Evolutionary conservation across 2,329 filamentous ascomycete species (phyloP).

Genomic region (Sphaerulina musiva): DNA sequence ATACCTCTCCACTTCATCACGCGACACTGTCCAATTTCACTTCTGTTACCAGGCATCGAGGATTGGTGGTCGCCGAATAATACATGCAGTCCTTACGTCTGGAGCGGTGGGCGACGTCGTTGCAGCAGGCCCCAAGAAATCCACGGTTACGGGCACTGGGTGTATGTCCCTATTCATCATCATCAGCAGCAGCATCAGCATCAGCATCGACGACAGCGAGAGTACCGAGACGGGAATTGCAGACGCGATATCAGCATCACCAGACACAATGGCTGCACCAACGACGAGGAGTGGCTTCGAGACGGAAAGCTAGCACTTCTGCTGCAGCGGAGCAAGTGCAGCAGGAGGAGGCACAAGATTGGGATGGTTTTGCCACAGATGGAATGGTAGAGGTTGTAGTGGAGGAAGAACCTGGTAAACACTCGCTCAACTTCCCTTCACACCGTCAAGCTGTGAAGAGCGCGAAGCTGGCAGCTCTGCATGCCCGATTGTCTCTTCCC

Average conservation of each 20-base stretch:
- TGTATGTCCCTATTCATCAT: constrained; percentile 22
- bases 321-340: constrained; percentile 22
- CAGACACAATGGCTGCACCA: constrained; percentile 19
- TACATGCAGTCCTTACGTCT: constrained; percentile 47
- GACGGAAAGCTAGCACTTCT: constrained; percentile 22
- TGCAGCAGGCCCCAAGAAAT: constrained; percentile 46
- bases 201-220: constrained; percentile 8
- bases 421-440: constrained; percentile 28
- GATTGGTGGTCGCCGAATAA: background rate
- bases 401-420: constrained; percentile 11
- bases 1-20: background rate
- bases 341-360: constrained; percentile 16
- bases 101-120: constrained; percentile 55
- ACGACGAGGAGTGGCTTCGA: constrained; percentile 6
- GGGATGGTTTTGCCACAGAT: constrained; percentile 19
- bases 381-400: too few relatives aligned
- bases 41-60: background rate
- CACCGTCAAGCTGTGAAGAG: constrained; percentile 54
- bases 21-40: background rate
- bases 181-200: background rate
- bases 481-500: constrained; percentile 79
- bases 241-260: constrained; percentile 16
- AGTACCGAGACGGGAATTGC: constrained; percentile 16
- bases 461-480: constrained; percentile 84
- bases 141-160: constrained; percentile 35